Base-by-base conservation (phyloP, 257 asterid genomes). In the Lavandula angustifolia region DNA sequence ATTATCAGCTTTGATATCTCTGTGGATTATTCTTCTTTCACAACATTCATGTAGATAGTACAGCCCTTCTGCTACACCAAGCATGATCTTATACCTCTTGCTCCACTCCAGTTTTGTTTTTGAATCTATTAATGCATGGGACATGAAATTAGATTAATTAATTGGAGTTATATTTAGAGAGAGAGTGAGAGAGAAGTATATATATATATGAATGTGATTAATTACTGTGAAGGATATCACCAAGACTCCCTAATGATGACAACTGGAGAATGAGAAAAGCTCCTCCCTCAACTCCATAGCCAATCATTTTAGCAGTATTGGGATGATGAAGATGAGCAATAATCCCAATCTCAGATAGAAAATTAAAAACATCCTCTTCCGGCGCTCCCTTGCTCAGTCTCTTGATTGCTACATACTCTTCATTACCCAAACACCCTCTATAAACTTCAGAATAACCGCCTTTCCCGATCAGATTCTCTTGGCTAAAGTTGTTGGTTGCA, bases 261-360 rank as follows among this genome's bases (percentile, higher is more conserved):
- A 87, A 63, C 65, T 84, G 73, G 11, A 87, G 92, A 62, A 87
- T 76, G 3, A 87, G 85, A 61, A 53, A 76, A 1, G 82, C 74
- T 22, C 95, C 92, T 57, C 95, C 90, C 67, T 87, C 90, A 59
- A 81, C 87, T 47, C 92, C 95, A 72, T 84, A 87, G 27, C 92
- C 95, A 70, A 87, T 54, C 92, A 87, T 73, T 75, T 75, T 85
- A 9, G 92, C 89, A 27, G 88, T 85, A 56, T 87, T 87, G 7
- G 82, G 90, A 81, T 87, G 95, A 58, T 82, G 64, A 13, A 87
- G 79, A 54, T 87, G 95, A 35, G 92, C 95, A 49, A 87, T 82
- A 10, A 82, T 84, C 32, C 95, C 95, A 55, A 87, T 65, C 70
- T 87, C 95, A 3, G 85, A 81, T 34, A 87, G 60, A 73, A 84